A percentile compares a stretch with the other conserved stretches of the same genome.
Conservation (phyloP, 441 rosid genomes). For the Pelargonium exstipulatum region DNA sequence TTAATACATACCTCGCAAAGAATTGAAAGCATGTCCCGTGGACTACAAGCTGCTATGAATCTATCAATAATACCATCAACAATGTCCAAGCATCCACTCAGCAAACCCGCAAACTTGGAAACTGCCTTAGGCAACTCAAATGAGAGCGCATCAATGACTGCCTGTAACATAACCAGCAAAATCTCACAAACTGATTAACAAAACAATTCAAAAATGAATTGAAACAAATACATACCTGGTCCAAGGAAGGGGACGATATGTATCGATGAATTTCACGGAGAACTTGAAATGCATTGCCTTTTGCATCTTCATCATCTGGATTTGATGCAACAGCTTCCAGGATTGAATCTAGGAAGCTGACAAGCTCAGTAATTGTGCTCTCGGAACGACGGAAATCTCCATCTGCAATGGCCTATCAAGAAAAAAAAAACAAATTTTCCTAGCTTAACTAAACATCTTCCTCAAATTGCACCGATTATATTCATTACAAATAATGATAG, state of each 20-base stretch:
- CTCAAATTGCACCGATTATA: not conserved
- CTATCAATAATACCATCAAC: constrained; percentile 42
- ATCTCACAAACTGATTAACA: constrained; percentile 17
- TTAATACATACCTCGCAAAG: constrained; percentile 62
- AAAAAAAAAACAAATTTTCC: not conserved
- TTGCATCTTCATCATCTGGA: constrained; percentile 32
- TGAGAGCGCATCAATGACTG: constrained; percentile 56
- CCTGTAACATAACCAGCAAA: constrained; percentile 33
- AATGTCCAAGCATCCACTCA: constrained; percentile 41
- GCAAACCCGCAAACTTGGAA: constrained; percentile 49
- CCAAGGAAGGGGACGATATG: constrained; percentile 39
- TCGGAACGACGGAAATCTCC: constrained; percentile 39
- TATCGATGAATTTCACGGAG: constrained; percentile 33
- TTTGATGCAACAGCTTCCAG: constrained; percentile 30
- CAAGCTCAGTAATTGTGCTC: constrained; percentile 39
- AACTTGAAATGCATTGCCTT: constrained; percentile 35
- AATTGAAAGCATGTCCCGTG: constrained; percentile 81
- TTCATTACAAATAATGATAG: not conserved
- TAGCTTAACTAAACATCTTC: not conserved
- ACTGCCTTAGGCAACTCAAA: constrained; percentile 68
- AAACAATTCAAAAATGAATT: not conserved
- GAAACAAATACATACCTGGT: constrained; percentile 41
- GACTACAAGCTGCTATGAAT: constrained; percentile 50
- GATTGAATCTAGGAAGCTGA: constrained; percentile 42
- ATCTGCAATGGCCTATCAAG: constrained; percentile 37